These are phyloP conservation scores for Setaria italica DNA, from an alignment of 202 grass and related monocot genomes.

Conservation along the genomic window DNA sequence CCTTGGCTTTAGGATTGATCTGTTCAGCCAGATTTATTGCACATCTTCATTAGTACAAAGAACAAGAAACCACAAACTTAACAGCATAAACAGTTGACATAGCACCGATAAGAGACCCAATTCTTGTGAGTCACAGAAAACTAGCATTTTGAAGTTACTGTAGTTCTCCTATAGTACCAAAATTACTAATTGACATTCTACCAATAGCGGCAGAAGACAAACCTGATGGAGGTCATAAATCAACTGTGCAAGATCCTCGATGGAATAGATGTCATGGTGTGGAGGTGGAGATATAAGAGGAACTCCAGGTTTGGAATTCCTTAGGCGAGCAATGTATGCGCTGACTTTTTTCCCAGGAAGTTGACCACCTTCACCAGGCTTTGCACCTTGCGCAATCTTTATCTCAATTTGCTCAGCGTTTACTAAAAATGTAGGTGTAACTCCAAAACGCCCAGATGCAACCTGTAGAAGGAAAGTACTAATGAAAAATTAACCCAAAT, in stretches of 20 bases:
- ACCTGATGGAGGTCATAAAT: constrained; percentile 99
- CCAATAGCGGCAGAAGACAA: constrained; percentile 45
- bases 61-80: constrained; percentile 22
- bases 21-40: constrained; percentile 51
- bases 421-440: constrained; percentile 97
- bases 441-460: constrained; percentile 99
- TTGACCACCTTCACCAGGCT: constrained; percentile 98
- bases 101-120: constrained; percentile 12
- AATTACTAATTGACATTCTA: constrained; percentile 30
- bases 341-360: constrained; percentile 99
- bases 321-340: constrained; percentile 96
- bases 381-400: constrained; percentile 99
- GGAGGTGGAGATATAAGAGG: constrained; percentile 99
- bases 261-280: constrained; percentile 99
- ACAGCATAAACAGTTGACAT: constrained; percentile 10
- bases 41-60: constrained; percentile 45
- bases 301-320: constrained; percentile 98
- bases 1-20: constrained; percentile 98
- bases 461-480: constrained; percentile 60
- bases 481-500: constrained; percentile 46
- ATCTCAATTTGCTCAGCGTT: constrained; percentile 97
- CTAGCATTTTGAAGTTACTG: constrained; percentile 14
- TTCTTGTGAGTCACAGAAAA: constrained; percentile 9
- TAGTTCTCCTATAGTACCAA: constrained; percentile 14
- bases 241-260: constrained; percentile 99